A percentile compares a stretch with the other conserved stretches of the same genome.
Conservation (phyloP, 805 yeast species). For the Huiozyma sinensis region DNA sequence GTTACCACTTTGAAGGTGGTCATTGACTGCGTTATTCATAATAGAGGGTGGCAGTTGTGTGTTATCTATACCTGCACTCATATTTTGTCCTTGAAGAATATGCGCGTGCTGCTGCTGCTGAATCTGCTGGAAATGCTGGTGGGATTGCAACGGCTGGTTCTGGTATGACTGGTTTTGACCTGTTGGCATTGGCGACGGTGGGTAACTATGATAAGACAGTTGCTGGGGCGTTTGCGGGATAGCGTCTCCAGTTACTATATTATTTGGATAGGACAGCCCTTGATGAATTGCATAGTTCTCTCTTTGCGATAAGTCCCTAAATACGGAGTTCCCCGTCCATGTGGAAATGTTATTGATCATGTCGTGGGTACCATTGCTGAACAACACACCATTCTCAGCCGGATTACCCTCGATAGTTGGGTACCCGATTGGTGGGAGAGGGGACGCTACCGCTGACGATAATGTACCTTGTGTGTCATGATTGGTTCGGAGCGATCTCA, state of each 20-base stretch:
- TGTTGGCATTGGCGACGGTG: neutral
- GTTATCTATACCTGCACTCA: neutral
- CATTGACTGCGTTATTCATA: neutral
- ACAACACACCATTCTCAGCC: conserved; percentile 12
- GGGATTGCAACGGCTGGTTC: neutral
- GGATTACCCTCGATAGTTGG: neutral
- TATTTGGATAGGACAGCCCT: neutral
- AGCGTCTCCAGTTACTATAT: neutral
- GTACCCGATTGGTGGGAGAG: neutral
- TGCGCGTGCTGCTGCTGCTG: neutral
- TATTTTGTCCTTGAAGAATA: neutral
- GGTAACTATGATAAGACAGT: neutral
- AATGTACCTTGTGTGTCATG: neutral
- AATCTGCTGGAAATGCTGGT: neutral
- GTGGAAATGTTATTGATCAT: conserved; percentile 52
- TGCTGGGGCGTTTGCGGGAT: neutral
- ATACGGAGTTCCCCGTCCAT: conserved; percentile 36
- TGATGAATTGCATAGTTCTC: neutral
- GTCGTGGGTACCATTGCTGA: conserved; percentile 37
- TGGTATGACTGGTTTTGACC: neutral
- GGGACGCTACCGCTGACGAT: conserved; percentile 1
- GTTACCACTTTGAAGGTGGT: neutral
- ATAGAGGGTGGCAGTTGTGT: neutral
- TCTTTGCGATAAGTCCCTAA: conserved; percentile 7
- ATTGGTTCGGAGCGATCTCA: neutral